Conservation (phyloP, 768 basidiomycete species). For the Tylopilus rubrobrunneus region DNA sequence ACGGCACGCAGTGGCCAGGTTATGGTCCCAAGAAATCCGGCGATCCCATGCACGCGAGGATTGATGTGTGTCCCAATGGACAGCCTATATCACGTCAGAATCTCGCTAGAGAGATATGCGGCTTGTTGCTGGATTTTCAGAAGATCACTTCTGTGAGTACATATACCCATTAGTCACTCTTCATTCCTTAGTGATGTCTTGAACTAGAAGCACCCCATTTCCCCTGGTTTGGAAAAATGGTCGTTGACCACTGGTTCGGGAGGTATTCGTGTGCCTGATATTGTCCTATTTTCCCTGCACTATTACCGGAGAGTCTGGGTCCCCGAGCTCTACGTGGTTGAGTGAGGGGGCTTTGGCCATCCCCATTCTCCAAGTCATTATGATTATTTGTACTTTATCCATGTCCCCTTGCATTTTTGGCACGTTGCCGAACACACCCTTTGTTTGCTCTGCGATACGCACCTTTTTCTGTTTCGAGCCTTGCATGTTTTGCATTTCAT, state of each 20-base stretch:
- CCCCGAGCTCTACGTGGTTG: conserved; percentile 27
- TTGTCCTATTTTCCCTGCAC: conserved; percentile 21
- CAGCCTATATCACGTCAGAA: conserved; percentile 18
- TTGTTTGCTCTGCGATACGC: neutral
- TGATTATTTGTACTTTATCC: conserved; percentile 9
- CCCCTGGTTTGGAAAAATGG: conserved; percentile 20
- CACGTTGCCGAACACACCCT: too few relatives aligned
- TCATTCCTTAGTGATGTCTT: neutral
- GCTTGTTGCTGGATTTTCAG: conserved; percentile 9
- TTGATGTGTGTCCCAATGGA: conserved; percentile 8
- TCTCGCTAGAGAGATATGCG: conserved; percentile 16
- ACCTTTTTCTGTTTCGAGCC: neutral
- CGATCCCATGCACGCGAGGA: conserved; percentile 11
- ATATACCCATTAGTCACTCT: neutral
- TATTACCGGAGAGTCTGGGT: conserved; percentile 28
- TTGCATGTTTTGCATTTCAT: neutral
- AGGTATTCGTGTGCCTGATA: conserved; percentile 13
- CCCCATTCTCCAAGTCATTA: neutral
- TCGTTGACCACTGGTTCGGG: conserved; percentile 11
- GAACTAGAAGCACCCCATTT: conserved; percentile 6
- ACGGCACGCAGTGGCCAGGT: neutral
- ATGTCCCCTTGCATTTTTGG: too few relatives aligned
- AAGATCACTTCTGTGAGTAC: conserved; percentile 7
- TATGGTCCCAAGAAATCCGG: neutral
- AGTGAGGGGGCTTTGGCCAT: too few relatives aligned